Percentiles rank a stretch among this genome's conserved stretches.
These are phyloP conservation scores for Nemania abortiva DNA, from an alignment of 2,329 filamentous ascomycete species.

Conservation along the genomic window DNA sequence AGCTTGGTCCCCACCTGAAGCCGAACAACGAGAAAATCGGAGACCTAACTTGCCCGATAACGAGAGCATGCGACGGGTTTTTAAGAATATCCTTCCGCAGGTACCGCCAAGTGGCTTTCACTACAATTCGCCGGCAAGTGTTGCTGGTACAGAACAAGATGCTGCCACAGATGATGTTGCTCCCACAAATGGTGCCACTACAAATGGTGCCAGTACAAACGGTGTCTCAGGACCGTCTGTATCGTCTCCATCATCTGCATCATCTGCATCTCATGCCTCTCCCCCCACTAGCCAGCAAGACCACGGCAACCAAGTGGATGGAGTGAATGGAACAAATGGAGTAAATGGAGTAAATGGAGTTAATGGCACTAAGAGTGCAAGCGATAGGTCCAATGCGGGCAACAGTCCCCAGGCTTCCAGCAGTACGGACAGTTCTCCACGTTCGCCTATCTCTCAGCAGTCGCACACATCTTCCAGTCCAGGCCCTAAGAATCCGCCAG, in stretches of 20 bases:
- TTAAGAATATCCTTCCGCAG: constrained; percentile 24
- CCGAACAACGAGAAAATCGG: neutral
- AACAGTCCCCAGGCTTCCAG: neutral
- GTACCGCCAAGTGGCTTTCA: neutral
- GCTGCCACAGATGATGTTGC: neutral
- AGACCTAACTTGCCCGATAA: neutral
- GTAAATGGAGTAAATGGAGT: neutral
- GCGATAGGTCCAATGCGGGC: neutral
- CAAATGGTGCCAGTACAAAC: neutral
- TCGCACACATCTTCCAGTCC: neutral
- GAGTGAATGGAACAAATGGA: neutral
- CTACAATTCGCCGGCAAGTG: constrained; percentile 5
- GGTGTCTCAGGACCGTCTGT: neutral
- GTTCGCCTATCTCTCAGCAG: neutral
- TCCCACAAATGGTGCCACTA: neutral
- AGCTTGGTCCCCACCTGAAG: neutral
- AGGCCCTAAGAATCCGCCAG: neutral
- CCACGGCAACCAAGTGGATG: neutral
- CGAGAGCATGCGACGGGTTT: constrained; percentile 18
- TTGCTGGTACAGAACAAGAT: neutral
- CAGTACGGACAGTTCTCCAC: neutral
- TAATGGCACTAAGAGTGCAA: neutral
- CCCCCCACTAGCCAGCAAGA: neutral
- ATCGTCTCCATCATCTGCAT: neutral
- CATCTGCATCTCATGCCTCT: neutral